Base-by-base conservation (phyloP, 495 filamentous ascomycete genomes). In the Penicillium robsamsonii region DNA sequence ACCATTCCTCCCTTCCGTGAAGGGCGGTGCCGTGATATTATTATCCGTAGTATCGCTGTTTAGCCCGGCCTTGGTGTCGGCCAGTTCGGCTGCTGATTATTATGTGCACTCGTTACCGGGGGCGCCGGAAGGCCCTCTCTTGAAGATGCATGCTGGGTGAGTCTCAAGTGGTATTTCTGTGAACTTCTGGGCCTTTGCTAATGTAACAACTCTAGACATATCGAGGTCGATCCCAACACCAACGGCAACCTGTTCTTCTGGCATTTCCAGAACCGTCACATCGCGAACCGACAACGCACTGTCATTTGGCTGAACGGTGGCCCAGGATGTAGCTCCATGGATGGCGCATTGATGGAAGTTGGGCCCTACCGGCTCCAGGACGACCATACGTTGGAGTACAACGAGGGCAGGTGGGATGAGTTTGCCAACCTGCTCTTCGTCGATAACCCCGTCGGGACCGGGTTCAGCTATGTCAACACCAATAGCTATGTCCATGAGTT, bases 111-210 rank as follows among this genome's bases (percentile, higher is more conserved):
- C 81, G 9, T 76, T 98, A 18, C 94, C 94, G 4, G 94, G 94
- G 31, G 85, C 84, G n/a, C 94, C 94, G 13, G 79, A 84, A 37
- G 89, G 87, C 0, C 88, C 91, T 9, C 69, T 91, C 54, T 68
- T 95, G 60, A 97, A 96, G 77, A 97, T 97, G 92, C 93, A 97
- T 80, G 94, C 94, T 73, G 94, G 93, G 92, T 97, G 72, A 77
- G 88, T 76, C 31, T 47, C 35, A 27, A 9, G 5, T 29, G 17
- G 45, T 0, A 24, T 20, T 43, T 12, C 41, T 4, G 24, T 10
- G 18, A 7, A 24, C 9, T 2, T 12, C 8, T 4, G 3, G 12
- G 17, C 2, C 6, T 22, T 55, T 6, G 50, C 74, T 79, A 50
- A 82, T 58, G 15, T 22, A 5, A 22, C 15, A 22, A 47, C 29